phyloP scores from a whole-genome alignment of 768 basidiomycete species.

The Cystobasidiopsis lactophilus region DNA sequence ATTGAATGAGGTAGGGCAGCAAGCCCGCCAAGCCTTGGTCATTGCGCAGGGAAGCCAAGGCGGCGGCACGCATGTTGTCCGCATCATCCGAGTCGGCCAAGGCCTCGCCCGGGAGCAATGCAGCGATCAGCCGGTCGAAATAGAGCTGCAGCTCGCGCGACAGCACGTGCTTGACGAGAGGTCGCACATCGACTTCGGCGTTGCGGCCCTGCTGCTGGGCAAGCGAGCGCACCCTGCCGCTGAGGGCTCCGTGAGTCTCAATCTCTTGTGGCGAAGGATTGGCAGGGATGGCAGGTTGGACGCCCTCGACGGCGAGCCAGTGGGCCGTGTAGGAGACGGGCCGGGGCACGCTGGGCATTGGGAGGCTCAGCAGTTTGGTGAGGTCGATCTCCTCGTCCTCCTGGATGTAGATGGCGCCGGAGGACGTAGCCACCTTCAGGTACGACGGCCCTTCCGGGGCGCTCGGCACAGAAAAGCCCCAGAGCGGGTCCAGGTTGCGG shows the following conservation, averaged over 20 bases:
- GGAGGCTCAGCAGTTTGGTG: conserved; percentile 65
- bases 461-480: conserved; percentile 55
- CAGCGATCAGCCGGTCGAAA: conserved; percentile 71
- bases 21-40: conserved; percentile 83
- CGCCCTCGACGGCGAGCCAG: conserved; percentile 95
- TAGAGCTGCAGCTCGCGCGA: conserved; percentile 87
- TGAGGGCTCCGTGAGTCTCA: neutral
- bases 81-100: conserved; percentile 30
- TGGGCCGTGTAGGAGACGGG: conserved; percentile 77
- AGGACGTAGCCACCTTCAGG: conserved; percentile 34
- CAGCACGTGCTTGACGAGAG: conserved; percentile 72
- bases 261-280: conserved; percentile 35
- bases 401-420: conserved; percentile 67
- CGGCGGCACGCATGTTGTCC: conserved; percentile 50
- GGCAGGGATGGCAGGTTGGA: conserved; percentile 87
- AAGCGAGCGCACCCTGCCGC: conserved; percentile 4
- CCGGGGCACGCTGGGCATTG: conserved; percentile 58
- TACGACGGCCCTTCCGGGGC: conserved; percentile 24
- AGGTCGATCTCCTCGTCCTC: conserved; percentile 98
- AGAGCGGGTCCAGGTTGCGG: conserved; percentile 87
- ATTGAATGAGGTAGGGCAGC: conserved; percentile 77
- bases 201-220: neutral
- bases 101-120: conserved; percentile 18
- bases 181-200: conserved; percentile 18
- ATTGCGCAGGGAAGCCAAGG: conserved; percentile 62